Conservation (phyloP, 306 rosid species). For the Vigna radiata region DNA sequence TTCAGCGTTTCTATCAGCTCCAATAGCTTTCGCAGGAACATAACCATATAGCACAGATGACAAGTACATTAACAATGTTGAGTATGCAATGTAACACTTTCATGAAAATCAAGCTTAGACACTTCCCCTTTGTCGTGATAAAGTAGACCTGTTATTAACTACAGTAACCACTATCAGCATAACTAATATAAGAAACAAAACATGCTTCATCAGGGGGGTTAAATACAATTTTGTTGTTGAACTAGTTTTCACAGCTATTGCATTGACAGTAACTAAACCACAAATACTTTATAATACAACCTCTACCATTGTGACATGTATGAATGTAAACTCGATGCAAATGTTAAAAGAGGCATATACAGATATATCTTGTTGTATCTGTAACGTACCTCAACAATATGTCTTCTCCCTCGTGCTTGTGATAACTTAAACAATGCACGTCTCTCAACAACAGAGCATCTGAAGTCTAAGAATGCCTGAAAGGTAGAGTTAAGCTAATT, state of each 20-base stretch:
- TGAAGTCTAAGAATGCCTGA: constrained; percentile 90
- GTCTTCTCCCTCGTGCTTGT: constrained; percentile 84
- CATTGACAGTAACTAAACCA: constrained; percentile 5
- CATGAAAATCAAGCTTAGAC: too few relatives aligned
- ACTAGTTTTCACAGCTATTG: background rate
- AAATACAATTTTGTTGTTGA: constrained; percentile 1
- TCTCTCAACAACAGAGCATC: constrained; percentile 90
- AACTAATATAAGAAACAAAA: too few relatives aligned
- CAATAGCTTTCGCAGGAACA: too few relatives aligned
- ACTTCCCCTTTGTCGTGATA: too few relatives aligned
- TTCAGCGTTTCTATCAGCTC: too few relatives aligned
- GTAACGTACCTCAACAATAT: constrained; percentile 79
- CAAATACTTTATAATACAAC: constrained; percentile 1
- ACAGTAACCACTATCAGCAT: too few relatives aligned
- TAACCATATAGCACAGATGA: too few relatives aligned
- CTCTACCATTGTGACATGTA: background rate
- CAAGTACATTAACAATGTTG: too few relatives aligned
- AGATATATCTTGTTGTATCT: constrained; percentile 9
- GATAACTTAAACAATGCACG: constrained; percentile 88
- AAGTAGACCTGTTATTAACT: too few relatives aligned
- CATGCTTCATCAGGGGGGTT: background rate
- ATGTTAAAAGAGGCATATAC: background rate
- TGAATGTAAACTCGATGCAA: background rate
- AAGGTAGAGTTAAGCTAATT: background rate
- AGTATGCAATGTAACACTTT: too few relatives aligned